Percentiles rank a stretch among this genome's conserved stretches.
Evolutionary conservation across 148 eudicot genomes (phyloP).

Genomic region (Talinum fruticosum): DNA sequence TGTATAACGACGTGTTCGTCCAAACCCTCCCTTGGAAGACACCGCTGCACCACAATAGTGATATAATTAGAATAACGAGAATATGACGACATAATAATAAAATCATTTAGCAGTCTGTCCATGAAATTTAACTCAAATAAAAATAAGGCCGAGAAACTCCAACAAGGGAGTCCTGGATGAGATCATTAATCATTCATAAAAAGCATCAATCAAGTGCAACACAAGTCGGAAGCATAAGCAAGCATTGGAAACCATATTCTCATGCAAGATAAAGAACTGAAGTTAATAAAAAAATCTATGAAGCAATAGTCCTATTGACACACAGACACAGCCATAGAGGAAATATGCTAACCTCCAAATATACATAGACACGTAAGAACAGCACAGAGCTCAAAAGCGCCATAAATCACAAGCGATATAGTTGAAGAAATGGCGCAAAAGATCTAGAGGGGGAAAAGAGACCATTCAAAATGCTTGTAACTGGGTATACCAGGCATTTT

Average conservation of each 20-base stretch:
- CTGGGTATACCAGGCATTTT: not conserved
- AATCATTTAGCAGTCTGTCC: too few species aligned
- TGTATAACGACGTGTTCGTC: slow-evolving; percentile 90
- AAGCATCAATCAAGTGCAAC: slow-evolving; percentile 10
- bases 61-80: slow-evolving; percentile 4
- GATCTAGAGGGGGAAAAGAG: not conserved
- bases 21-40: slow-evolving; percentile 78
- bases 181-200: not conserved
- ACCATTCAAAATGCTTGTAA: not conserved
- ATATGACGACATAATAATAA: too few species aligned
- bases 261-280: not conserved
- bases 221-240: not conserved
- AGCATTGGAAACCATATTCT: not conserved
- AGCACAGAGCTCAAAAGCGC: not conserved
- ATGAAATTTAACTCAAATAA: too few species aligned
- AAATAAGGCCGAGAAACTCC: not conserved
- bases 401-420: too few species aligned
- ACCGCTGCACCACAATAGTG: slow-evolving; percentile 58
- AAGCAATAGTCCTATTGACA: not conserved
- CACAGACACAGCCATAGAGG: too few species aligned
- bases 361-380: not conserved
- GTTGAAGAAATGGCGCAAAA: not conserved
- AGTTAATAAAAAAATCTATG: not conserved
- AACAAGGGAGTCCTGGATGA: not conserved
- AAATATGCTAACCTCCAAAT: not conserved